Evolutionary conservation across 2,329 filamentous ascomycete genomes (phyloP).

Genomic region (Aschersonia sp.): DNA sequence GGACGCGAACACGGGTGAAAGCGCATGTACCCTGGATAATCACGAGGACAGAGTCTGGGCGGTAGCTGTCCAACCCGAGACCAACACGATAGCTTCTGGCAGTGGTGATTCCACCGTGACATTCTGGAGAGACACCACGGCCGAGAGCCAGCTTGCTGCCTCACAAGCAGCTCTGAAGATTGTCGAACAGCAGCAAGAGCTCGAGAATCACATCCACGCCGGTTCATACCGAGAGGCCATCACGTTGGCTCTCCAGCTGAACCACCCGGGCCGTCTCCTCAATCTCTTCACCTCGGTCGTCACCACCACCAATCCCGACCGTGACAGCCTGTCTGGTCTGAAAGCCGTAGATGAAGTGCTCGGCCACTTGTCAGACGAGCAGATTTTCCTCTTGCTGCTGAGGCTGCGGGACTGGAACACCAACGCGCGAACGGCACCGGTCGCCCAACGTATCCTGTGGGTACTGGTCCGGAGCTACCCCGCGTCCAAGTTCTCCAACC

Average conservation of each 20-base stretch:
- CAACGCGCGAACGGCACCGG: constrained; percentile 70
- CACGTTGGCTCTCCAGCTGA: constrained; percentile 77
- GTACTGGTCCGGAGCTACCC: constrained; percentile 70
- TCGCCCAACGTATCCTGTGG: constrained; percentile 76
- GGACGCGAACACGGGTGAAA: constrained; percentile 75
- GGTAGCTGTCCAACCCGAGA: constrained; percentile 54
- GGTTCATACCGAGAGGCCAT: constrained; percentile 90
- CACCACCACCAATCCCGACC: constrained; percentile 42
- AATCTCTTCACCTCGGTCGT: constrained; percentile 72
- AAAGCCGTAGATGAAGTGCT: constrained; percentile 72
- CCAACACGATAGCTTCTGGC: constrained; percentile 70
- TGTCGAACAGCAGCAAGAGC: constrained; percentile 85
- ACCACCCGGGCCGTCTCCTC: constrained; percentile 81
- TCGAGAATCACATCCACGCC: constrained; percentile 81
- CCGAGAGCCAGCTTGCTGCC: constrained; percentile 59
- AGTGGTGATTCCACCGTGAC: constrained; percentile 86
- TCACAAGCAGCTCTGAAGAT: constrained; percentile 61
- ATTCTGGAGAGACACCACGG: constrained; percentile 90
- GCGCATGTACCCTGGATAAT: constrained; percentile 84
- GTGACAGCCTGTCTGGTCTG: constrained; percentile 47
- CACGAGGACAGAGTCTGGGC: constrained; percentile 95
- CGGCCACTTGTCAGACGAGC: constrained; percentile 63
- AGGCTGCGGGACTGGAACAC: constrained; percentile 94
- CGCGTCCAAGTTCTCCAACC: constrained; percentile 56
- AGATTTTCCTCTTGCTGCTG: constrained; percentile 70